Conservation (phyloP, 2,329 filamentous ascomycete species). For the Pestalotiopsis sp. region DNA sequence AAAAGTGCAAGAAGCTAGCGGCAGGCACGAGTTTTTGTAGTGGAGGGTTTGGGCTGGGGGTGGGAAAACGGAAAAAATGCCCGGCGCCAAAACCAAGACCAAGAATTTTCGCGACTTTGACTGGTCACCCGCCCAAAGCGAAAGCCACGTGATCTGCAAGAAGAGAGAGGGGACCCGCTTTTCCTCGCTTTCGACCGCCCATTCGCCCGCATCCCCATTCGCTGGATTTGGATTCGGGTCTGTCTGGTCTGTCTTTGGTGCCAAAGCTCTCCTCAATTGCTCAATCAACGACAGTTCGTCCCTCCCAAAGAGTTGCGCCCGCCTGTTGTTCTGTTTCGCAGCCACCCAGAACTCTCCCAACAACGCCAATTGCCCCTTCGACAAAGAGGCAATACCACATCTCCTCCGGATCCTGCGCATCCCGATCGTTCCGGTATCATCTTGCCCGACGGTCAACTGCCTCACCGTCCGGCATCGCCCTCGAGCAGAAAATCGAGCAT, state of each 20-base stretch:
- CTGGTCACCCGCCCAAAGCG: background rate
- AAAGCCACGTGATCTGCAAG: slow-evolving; percentile 4
- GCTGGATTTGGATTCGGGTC: background rate
- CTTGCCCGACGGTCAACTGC: background rate
- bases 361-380: too few relatives aligned
- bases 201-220: background rate
- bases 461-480: background rate
- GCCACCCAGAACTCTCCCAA: background rate
- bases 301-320: background rate
- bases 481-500: background rate
- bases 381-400: too few relatives aligned
- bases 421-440: background rate
- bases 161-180: background rate
- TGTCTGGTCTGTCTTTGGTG: too few relatives aligned
- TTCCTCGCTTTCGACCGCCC: background rate
- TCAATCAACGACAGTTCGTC: slow-evolving; percentile 6
- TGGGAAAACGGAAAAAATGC: slow-evolving; percentile 1
- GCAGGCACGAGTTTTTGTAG: background rate
- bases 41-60: background rate
- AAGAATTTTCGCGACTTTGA: background rate
- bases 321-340: background rate
- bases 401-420: background rate
- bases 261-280: slow-evolving; percentile 12
- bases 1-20: background rate
- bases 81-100: background rate